Conservation (phyloP, 306 rosid species). For the Betula pendula region DNA sequence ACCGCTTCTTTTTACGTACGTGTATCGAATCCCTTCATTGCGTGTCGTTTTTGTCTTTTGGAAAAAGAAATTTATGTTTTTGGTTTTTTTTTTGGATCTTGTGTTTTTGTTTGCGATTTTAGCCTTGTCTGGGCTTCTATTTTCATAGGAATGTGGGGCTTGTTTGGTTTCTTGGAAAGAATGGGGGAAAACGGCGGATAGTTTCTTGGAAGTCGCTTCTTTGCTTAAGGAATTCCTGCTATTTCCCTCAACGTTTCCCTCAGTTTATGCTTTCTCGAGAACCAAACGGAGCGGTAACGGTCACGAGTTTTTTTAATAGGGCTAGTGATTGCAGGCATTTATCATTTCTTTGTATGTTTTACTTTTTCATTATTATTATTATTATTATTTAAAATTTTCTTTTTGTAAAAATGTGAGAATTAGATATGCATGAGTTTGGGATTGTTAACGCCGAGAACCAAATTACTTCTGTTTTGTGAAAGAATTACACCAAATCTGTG, state of each 20-base stretch:
- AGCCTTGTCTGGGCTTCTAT: neutral
- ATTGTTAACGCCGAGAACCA: neutral
- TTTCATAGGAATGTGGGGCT: neutral
- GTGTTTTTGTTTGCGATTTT: constrained; percentile 18
- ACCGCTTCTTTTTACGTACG: neutral
- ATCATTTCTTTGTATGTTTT: neutral
- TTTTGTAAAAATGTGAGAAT: neutral
- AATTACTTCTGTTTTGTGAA: neutral
- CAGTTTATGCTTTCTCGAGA: neutral
- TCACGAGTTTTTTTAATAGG: neutral
- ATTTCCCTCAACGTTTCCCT: neutral
- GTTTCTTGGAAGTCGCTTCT: neutral
- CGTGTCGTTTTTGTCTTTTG: neutral
- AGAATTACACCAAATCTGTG: neutral
- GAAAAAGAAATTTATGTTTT: neutral
- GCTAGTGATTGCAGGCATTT: neutral
- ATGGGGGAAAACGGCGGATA: neutral
- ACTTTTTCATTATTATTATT: no score
- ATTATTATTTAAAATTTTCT: no score
- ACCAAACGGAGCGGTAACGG: neutral
- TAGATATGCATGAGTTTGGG: neutral
- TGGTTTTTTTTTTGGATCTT: constrained; percentile 26
- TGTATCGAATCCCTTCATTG: neutral
- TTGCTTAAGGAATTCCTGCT: neutral
- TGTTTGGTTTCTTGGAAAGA: neutral